Base-by-base conservation (phyloP, 805 yeast genomes). In the Spathaspora passalidarum region DNA sequence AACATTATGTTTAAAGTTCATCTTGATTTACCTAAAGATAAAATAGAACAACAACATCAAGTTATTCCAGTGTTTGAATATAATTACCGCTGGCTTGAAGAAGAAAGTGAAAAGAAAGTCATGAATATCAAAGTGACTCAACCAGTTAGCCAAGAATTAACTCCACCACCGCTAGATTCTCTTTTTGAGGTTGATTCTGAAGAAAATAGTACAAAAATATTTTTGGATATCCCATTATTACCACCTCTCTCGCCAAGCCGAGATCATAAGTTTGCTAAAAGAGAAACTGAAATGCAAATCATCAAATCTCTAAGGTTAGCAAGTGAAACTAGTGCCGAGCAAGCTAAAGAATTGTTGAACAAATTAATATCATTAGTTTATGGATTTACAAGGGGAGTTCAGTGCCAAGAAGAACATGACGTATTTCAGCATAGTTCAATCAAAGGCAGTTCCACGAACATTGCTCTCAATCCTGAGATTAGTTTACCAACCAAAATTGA, bases 271-370 rank as follows among this genome's bases (percentile, higher is more conserved):
- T 65, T 60, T 47, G 63, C 70, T 1, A 62, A 63, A 48, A 56
- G 69, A 32, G 62, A 68, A 45, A 63, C 69, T 3, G 76, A 73
- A 47, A 42, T 66, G 16, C 38, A 63, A 8, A 53, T 69, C 3
- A 48, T 64, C 9, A 45, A 54, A 5, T 49, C 55, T 1, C 40
- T 68, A 8, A 44, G 48, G 5, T 21, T 22, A 7, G 43, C 42
- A 1, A 5, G 9, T 7, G 17, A 8, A 5, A 4, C 36, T 4
- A 14, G 41, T n/a, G 11, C 42, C 10, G 36, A 13, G 4, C 45
- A 49, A 17, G 35, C 46, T 22, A 20, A 40, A 14, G 42, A 45
- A 18, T 36, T 46, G 6, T n/a, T 54, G 9, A 44, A 43, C 42
- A 49, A 46, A 14, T 40, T 44, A 5, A 47, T 53, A 13, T 47